Conservation (phyloP, 768 basidiomycete species). For the Serendipita indica region DNA sequence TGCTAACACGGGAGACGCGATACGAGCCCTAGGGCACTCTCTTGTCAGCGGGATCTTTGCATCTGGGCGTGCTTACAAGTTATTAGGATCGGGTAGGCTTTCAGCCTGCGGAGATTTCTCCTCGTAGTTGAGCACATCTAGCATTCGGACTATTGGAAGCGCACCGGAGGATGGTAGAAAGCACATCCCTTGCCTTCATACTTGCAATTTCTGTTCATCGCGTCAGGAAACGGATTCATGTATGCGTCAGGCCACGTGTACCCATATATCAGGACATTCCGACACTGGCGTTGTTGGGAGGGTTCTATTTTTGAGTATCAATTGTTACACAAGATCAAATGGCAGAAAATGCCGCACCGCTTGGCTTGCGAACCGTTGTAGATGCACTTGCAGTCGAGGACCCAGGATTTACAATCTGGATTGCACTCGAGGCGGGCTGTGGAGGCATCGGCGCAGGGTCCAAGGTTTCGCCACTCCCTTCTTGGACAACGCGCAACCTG, state of each 20-base stretch:
- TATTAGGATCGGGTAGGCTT: background rate
- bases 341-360: background rate
- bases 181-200: conserved; percentile 76
- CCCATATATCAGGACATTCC: conserved; percentile 88
- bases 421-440: background rate
- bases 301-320: background rate
- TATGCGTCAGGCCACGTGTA: conserved; percentile 23
- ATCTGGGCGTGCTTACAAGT: background rate
- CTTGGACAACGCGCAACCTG: background rate
- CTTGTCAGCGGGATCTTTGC: background rate
- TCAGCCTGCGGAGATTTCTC: conserved; percentile 29
- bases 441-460: background rate
- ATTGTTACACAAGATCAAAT: background rate
- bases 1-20: background rate
- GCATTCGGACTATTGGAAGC: no score
- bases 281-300: conserved; percentile 57
- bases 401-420: conserved; percentile 1
- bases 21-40: background rate
- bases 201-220: conserved; percentile 50
- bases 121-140: no score
- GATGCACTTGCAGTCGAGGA: background rate
- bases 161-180: conserved; percentile 65
- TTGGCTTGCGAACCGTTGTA: background rate
- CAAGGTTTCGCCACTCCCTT: background rate
- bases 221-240: conserved; percentile 12